These are phyloP conservation scores for Umbilicus rupestris DNA, from an alignment of 164 flowering plant species.

Conservation along the genomic window DNA sequence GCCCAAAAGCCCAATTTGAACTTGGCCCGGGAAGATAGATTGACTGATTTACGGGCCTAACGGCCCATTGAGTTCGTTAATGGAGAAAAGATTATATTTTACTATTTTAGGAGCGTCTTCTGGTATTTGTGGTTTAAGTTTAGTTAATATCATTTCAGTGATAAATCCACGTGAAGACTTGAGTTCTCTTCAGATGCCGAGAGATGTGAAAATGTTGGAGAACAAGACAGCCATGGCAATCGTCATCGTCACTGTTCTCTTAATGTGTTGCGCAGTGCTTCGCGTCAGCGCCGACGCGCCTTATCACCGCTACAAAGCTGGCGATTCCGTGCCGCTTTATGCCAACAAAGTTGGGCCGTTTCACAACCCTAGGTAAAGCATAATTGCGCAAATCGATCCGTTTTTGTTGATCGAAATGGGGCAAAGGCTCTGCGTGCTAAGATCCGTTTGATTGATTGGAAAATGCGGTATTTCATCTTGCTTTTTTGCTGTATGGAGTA, in stretches of 20 bases:
- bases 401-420: neutral
- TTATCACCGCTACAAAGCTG: constrained; percentile 6
- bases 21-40: too few relatives aligned
- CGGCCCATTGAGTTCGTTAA: too few relatives aligned
- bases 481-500: too few relatives aligned
- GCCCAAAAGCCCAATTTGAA: too few relatives aligned
- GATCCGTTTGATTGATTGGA: neutral
- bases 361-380: constrained; percentile 6
- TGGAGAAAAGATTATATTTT: too few relatives aligned
- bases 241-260: neutral
- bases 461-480: neutral
- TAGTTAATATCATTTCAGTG: too few relatives aligned
- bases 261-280: neutral
- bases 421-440: neutral
- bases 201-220: neutral
- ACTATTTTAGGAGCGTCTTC: too few relatives aligned
- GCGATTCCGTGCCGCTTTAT: constrained; percentile 7
- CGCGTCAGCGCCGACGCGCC: neutral
- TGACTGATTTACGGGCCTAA: too few relatives aligned
- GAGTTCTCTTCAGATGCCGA: neutral
- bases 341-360: constrained; percentile 9
- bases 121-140: too few relatives aligned
- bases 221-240: neutral
- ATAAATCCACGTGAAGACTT: too few relatives aligned
- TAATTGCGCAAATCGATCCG: neutral